Evolutionary conservation across 345 rosid species (phyloP).

Genomic region (Carallia pectinifolia): DNA sequence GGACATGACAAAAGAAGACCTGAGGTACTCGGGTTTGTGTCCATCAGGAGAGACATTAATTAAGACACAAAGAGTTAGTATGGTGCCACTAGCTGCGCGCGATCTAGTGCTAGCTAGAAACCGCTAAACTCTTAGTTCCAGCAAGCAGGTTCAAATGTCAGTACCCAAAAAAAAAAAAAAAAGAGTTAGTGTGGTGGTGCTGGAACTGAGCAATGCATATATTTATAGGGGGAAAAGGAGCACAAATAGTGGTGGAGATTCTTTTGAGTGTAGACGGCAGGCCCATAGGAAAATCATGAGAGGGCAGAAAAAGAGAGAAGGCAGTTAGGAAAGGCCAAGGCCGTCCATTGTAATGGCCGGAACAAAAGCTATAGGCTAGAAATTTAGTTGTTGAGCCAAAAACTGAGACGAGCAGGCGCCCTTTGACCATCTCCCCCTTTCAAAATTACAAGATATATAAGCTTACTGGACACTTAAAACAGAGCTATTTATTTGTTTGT

Average conservation of each 20-base stretch:
- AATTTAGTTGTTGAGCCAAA: slow-evolving; percentile 8
- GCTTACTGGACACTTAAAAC: neutral
- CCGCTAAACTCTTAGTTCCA: neutral
- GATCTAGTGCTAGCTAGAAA: no score
- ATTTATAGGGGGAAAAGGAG: slow-evolving; percentile 18
- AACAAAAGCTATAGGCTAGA: slow-evolving; percentile 5
- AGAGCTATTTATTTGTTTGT: no score
- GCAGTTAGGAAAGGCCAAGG: slow-evolving; percentile 16
- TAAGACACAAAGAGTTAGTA: neutral
- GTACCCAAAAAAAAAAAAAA: no score
- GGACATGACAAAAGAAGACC: slow-evolving; percentile 13
- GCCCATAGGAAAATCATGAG: neutral
- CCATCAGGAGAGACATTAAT: slow-evolving; percentile 26
- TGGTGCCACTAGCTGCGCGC: neutral
- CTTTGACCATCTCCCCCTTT: neutral
- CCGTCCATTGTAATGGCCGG: slow-evolving; percentile 11
- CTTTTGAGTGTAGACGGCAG: neutral
- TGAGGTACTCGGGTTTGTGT: slow-evolving; percentile 16
- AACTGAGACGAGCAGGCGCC: slow-evolving; percentile 34
- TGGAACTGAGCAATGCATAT: no score
- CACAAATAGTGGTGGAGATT: neutral
- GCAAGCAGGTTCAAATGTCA: neutral
- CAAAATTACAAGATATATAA: no score
- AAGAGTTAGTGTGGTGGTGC: no score
- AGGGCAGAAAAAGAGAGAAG: neutral